phyloP scores from a whole-genome alignment of 495 filamentous ascomycete genomes.

The Penicillium cataractarum region DNA sequence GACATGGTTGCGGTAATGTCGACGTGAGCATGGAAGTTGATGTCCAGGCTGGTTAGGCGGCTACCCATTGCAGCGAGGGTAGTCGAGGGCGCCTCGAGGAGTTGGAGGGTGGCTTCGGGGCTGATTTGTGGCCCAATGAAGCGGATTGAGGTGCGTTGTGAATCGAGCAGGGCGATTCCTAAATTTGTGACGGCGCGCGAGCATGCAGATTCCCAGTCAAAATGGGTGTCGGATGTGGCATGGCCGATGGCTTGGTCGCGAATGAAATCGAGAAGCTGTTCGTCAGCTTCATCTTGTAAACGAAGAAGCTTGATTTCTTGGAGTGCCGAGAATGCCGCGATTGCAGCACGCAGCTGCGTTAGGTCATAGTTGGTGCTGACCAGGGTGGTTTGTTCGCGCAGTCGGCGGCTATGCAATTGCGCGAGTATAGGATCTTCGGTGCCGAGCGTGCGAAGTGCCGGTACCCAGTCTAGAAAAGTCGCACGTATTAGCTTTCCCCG shows the following conservation, averaged over 20 bases:
- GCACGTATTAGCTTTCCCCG: conserved; percentile 21
- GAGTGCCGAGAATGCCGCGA: conserved; percentile 60
- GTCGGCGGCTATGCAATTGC: conserved; percentile 34
- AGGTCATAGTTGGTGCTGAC: conserved; percentile 35
- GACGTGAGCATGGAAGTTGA: conserved; percentile 60
- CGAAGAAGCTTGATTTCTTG: conserved; percentile 69
- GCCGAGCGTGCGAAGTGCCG: conserved; percentile 27
- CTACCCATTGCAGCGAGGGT: conserved; percentile 56
- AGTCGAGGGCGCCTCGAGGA: conserved; percentile 49
- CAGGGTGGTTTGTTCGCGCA: conserved; percentile 38
- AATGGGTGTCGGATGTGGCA: conserved; percentile 26
- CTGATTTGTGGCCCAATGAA: conserved; percentile 69
- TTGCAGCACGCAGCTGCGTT: conserved; percentile 54
- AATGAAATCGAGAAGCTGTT: conserved; percentile 49
- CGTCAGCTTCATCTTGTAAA: conserved; percentile 62
- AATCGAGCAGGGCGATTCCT: conserved; percentile 57
- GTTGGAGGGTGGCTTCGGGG: conserved; percentile 57
- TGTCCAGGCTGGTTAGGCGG: conserved; percentile 60
- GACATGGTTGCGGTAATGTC: conserved; percentile 60
- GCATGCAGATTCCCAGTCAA: conserved; percentile 68
- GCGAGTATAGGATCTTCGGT: conserved; percentile 26
- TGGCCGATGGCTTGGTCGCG: conserved; percentile 27
- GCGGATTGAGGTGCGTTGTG: conserved; percentile 56
- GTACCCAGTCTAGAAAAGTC: conserved; percentile 37
- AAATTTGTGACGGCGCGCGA: conserved; percentile 63